Conservation (phyloP, 1,284 basidiomycete genomes). For the Naganishia sp. region DNA sequence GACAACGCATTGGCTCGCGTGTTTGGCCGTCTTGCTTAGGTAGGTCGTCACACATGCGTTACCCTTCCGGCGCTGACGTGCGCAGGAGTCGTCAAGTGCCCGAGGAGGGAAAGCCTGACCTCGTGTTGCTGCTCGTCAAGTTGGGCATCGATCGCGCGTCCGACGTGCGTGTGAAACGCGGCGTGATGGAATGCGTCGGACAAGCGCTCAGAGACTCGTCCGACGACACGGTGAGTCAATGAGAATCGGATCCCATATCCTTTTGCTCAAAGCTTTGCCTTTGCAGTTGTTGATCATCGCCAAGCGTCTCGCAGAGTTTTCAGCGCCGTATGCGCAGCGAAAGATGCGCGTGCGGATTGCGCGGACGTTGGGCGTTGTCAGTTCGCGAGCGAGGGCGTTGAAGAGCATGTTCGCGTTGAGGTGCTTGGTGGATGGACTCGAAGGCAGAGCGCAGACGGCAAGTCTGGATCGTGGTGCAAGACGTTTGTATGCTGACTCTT, state of each 20-base stretch:
- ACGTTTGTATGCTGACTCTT: not conserved
- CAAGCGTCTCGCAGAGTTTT: slow-evolving; percentile 1
- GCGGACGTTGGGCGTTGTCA: not conserved
- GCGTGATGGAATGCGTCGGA: slow-evolving; percentile 6
- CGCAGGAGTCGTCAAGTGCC: not conserved
- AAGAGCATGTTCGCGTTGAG: slow-evolving; percentile 13
- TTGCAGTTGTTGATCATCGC: not conserved
- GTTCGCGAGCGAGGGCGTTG: slow-evolving; percentile 1
- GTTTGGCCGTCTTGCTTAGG: not conserved
- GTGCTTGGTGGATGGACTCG: not conserved
- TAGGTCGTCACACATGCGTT: not conserved
- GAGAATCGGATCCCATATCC: no score
- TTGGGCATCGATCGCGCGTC: slow-evolving; percentile 11
- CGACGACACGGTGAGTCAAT: not conserved
- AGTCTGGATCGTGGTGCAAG: not conserved
- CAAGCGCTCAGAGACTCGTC: slow-evolving; percentile 1
- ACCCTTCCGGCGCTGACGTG: not conserved
- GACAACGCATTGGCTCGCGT: slow-evolving; percentile 5
- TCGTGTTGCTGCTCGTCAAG: slow-evolving; percentile 5
- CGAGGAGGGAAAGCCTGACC: not conserved
- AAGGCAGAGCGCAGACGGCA: not conserved
- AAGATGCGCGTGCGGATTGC: slow-evolving; percentile 16
- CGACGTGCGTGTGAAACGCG: not conserved
- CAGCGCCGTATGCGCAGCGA: slow-evolving; percentile 2
- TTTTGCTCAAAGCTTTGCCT: no score